Evolutionary conservation across 805 yeast genomes (phyloP).

Genomic region (Spathaspora arborariae): DNA sequence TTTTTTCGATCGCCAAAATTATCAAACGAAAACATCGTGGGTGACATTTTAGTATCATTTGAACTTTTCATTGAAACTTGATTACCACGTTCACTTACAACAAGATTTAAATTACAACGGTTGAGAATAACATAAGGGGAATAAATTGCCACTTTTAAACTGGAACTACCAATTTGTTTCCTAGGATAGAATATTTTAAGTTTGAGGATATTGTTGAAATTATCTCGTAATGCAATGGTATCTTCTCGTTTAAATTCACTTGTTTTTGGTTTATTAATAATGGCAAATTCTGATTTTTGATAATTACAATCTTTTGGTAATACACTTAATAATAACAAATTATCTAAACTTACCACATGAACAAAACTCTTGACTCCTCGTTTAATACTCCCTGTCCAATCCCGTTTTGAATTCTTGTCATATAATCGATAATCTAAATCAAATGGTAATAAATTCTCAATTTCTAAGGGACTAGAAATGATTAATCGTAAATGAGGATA

Average conservation of each 20-base stretch:
- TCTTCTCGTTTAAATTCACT: constrained; percentile 57
- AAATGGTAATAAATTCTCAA: constrained; percentile 81
- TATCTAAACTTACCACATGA: constrained; percentile 74
- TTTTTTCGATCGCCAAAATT: constrained; percentile 53
- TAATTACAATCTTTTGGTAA: constrained; percentile 61
- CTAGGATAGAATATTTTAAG: constrained; percentile 63
- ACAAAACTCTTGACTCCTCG: constrained; percentile 69
- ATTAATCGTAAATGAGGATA: constrained; percentile 83
- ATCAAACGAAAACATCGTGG: constrained; percentile 84
- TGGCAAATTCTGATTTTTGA: constrained; percentile 66
- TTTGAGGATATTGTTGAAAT: constrained; percentile 64
- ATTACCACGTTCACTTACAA: constrained; percentile 56
- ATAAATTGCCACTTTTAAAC: constrained; percentile 65
- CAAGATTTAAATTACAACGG: constrained; percentile 66
- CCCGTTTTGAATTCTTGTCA: constrained; percentile 66
- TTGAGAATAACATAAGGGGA: constrained; percentile 84
- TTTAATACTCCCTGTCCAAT: constrained; percentile 58
- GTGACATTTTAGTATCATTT: constrained; percentile 30
- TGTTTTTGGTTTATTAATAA: constrained; percentile 56
- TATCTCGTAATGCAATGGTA: constrained; percentile 47
- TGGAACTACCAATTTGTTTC: constrained; percentile 48
- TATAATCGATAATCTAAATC: constrained; percentile 72
- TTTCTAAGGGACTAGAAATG: constrained; percentile 79
- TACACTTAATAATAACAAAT: constrained; percentile 68
- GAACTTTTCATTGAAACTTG: constrained; percentile 44